Percentiles rank a stretch among this genome's conserved stretches.
These are phyloP conservation scores for Pythium scleroteichum DNA, from an alignment of 352 stramenopile genomes.

Conservation along the genomic window DNA sequence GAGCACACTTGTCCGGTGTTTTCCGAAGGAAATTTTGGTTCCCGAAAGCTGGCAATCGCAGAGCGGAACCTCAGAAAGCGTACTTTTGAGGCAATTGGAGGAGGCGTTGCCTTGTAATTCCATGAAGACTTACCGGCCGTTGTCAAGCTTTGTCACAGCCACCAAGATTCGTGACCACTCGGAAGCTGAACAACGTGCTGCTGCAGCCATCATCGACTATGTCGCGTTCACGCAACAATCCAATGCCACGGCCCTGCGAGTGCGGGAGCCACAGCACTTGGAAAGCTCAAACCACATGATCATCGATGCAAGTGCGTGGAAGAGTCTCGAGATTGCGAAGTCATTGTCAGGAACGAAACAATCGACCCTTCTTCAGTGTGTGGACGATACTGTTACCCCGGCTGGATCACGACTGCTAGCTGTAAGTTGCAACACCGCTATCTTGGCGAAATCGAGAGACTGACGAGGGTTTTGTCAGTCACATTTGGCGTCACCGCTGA, in stretches of 20 bases:
- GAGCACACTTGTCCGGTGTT: constrained; percentile 61
- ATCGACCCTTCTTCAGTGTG: constrained; percentile 61
- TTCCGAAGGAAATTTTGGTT: constrained; percentile 68
- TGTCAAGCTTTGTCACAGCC: background rate
- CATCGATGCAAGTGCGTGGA: constrained; percentile 76
- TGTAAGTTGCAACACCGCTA: too few relatives aligned
- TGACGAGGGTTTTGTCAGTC: constrained; percentile 26
- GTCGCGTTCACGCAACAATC: constrained; percentile 62
- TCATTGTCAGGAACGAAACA: constrained; percentile 57
- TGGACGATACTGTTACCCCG: constrained; percentile 64
- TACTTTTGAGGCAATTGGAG: constrained; percentile 32
- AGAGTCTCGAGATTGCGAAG: constrained; percentile 66
- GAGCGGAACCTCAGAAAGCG: background rate
- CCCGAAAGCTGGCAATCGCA: constrained; percentile 26
- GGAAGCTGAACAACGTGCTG: constrained; percentile 7
- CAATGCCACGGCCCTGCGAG: constrained; percentile 24
- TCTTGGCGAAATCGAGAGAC: too few relatives aligned
- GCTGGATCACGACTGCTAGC: constrained; percentile 66
- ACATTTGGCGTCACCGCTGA: constrained; percentile 64
- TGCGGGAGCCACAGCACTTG: constrained; percentile 51
- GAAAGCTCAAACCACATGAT: constrained; percentile 78
- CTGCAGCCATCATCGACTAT: constrained; percentile 65
- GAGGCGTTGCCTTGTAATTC: constrained; percentile 45
- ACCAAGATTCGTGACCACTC: constrained; percentile 24
- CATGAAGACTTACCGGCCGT: constrained; percentile 63